Conservation (phyloP, 73 alveolate species). For the Stentor coeruleus region DNA sequence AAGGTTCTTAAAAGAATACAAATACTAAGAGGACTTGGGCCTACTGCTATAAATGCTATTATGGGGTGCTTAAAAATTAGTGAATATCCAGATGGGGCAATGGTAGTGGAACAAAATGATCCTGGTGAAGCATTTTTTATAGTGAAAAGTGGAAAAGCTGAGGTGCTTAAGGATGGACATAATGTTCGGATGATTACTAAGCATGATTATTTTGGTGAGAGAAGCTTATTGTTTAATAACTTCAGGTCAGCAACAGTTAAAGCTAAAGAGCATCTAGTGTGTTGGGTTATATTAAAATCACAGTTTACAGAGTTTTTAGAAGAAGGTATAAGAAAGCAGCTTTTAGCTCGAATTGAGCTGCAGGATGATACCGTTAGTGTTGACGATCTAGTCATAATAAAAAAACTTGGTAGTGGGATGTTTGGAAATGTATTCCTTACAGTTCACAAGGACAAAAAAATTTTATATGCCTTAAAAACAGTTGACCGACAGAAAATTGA, state of each 20-base stretch:
- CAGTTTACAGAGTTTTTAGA: slow-evolving; percentile 53
- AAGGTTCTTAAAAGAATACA: not conserved
- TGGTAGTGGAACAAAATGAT: not conserved
- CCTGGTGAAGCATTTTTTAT: slow-evolving; percentile 19
- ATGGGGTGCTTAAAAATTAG: no score
- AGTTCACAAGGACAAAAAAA: slow-evolving; percentile 35
- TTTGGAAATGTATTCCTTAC: slow-evolving; percentile 51
- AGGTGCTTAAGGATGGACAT: not conserved
- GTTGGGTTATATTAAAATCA: slow-evolving; percentile 42
- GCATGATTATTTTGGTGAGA: slow-evolving; percentile 29
- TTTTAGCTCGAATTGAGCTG: slow-evolving; percentile 26
- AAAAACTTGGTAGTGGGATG: slow-evolving; percentile 44
- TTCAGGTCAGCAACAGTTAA: slow-evolving; percentile 23
- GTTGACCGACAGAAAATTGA: slow-evolving; percentile 33
- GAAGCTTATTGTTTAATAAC: slow-evolving; percentile 4
- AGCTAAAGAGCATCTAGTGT: slow-evolving; percentile 37
- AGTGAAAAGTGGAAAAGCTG: slow-evolving; percentile 22
- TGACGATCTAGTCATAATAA: slow-evolving; percentile 33
- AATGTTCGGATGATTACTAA: slow-evolving; percentile 8
- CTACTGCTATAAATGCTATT: not conserved
- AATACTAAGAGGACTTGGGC: not conserved
- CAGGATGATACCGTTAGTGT: slow-evolving; percentile 32
- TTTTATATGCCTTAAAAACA: slow-evolving; percentile 47
- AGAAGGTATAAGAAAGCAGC: slow-evolving; percentile 44
- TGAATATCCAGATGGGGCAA: not conserved